phyloP scores from a whole-genome alignment of 257 asterid species.

The Solanum chilense region DNA sequence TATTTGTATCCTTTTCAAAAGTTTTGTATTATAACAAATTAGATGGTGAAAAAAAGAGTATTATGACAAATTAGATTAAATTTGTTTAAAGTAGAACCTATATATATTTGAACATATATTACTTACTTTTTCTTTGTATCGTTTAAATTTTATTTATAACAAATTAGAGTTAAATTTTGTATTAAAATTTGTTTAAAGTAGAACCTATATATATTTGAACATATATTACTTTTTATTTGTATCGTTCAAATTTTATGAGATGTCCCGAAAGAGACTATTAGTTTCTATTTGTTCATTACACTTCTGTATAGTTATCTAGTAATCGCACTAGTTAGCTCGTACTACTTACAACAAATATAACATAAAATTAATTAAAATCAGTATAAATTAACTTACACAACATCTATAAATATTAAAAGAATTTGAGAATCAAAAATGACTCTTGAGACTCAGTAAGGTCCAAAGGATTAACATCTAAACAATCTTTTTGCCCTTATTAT shows the following conservation, averaged over 20 bases:
- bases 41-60: too few species aligned
- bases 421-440: neutral
- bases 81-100: neutral
- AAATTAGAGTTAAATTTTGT: neutral
- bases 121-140: too few species aligned
- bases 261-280: neutral
- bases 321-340: neutral
- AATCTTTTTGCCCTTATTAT: neutral
- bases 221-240: too few species aligned
- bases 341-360: neutral
- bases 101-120: neutral
- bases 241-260: too few species aligned
- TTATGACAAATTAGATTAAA: neutral
- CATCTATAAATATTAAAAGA: neutral
- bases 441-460: neutral
- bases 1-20: too few species aligned
- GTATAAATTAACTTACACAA: neutral
- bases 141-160: too few species aligned
- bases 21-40: neutral
- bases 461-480: neutral
- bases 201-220: neutral
- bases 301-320: neutral
- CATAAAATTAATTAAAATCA: neutral
- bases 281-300: neutral
- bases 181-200: neutral